Conservation (phyloP, 805 yeast species). For the Hemisphaericaspora nanyangensis region DNA sequence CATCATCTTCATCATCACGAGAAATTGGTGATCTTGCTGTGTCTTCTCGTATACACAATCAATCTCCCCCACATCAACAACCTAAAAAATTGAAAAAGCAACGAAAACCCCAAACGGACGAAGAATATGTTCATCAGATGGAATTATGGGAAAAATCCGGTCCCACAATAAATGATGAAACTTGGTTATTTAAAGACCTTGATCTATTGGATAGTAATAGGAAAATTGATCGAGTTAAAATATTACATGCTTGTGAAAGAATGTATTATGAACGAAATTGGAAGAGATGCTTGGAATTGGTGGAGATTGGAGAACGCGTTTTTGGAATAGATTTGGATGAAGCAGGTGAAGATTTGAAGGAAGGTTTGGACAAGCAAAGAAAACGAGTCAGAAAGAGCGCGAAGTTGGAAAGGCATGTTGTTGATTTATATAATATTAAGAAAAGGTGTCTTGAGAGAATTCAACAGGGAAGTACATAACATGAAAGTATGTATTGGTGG, state of each 20-base stretch:
- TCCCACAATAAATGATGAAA: constrained; percentile 48
- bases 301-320: constrained; percentile 33
- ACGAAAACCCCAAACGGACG: constrained; percentile 71
- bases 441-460: constrained; percentile 26
- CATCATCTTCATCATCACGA: neutral
- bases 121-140: constrained; percentile 53
- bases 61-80: neutral
- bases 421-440: constrained; percentile 46
- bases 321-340: constrained; percentile 21
- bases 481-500: no score
- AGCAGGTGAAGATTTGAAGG: constrained; percentile 8
- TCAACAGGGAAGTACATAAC: neutral
- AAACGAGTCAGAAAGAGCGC: constrained; percentile 20
- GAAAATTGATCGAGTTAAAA: constrained; percentile 53
- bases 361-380: neutral
- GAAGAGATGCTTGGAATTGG: constrained; percentile 44
- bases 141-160: constrained; percentile 50
- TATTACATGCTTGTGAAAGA: constrained; percentile 60
- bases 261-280: constrained; percentile 57
- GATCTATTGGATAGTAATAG: constrained; percentile 24
- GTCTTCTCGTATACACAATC: no score
- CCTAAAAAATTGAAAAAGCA: constrained; percentile 4
- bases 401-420: constrained; percentile 46
- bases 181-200: constrained; percentile 35
- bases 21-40: no score